Evolutionary conservation across 805 yeast species (phyloP), one percentile per base, ranked within the genome.

Genomic region (Myxozyma lipomycoides): DNA sequence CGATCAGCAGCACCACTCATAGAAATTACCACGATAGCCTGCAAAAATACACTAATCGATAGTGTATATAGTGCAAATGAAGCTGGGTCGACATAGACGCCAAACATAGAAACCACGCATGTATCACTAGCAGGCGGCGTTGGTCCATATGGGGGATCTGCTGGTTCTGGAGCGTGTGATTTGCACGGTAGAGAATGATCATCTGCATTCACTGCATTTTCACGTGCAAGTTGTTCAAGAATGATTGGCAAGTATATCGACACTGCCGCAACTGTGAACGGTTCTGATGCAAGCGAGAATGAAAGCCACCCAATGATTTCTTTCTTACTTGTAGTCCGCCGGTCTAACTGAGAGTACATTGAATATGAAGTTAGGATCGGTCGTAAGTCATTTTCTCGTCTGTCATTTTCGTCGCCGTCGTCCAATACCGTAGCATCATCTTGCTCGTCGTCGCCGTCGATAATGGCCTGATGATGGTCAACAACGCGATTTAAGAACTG

Each of bases 221-320:
- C 78, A 21, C 89, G 73, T 0, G 90, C 95, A 52, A 82, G 74
- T 59, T 82, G 84, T 55, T 85, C 89, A 26, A 85, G 67, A 4
- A 85, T 65, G 17, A 86, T 67, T 0, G 93, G 93, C 4, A 85
- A 83, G 64, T 83, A 86, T 0, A 91, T 84, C 0, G 90, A 83
- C 4, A 86, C 83, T 1, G 84, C 89, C 36, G 86, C 80, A 5
- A 85, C 93, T 3, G 84, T 76, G 62, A 84, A 86, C 0, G 93
- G 93, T 64, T 85, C 95, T 19, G 86, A 79, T 0, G 90, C 89
- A 76, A 85, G 82, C 1, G 83, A 72, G 57, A 80, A 82, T 4
- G 82, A 69, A 62, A 81, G 80, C 62, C 62, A 71, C 3, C 90
- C 91, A 32, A 72, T 58, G 1, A 82, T 71, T 56, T 78, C 81